phyloP scores from a whole-genome alignment of 2,329 filamentous ascomycete species.

The Volutella citrinella region DNA sequence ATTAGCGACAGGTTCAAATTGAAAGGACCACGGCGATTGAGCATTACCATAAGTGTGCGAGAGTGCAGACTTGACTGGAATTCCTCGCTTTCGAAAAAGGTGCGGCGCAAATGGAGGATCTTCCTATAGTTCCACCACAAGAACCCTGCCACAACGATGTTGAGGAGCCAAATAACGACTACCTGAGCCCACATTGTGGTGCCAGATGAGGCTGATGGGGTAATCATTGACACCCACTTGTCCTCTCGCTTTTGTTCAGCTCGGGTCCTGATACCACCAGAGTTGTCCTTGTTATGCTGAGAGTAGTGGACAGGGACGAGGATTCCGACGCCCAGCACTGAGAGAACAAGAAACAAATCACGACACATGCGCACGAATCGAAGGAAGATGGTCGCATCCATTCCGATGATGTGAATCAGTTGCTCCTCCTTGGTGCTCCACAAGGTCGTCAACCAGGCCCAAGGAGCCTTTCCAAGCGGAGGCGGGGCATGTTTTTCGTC shows the following conservation, averaged over 20 bases:
- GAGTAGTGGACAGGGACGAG: constrained; percentile 77
- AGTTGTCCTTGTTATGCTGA: constrained; percentile 28
- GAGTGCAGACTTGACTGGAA: constrained; percentile 88
- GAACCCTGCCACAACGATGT: constrained; percentile 73
- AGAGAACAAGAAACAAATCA: constrained; percentile 77
- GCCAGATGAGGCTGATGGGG: constrained; percentile 53
- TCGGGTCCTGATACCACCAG: constrained; percentile 15
- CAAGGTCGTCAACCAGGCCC: constrained; percentile 81
- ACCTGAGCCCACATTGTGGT: constrained; percentile 57
- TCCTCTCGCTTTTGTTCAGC: too few species aligned
- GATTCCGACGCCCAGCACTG: constrained; percentile 70
- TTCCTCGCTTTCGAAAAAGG: constrained; percentile 81
- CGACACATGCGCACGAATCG: constrained; percentile 88
- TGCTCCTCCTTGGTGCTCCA: constrained; percentile 74
- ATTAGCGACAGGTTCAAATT: too few species aligned
- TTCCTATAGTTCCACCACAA: constrained; percentile 88
- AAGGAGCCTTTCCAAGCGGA: constrained; percentile 78
- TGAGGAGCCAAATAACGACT: constrained; percentile 61
- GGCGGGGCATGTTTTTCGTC: constrained; percentile 89
- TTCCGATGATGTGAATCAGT: constrained; percentile 76
- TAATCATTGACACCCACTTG: constrained; percentile 57
- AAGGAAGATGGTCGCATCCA: constrained; percentile 90
- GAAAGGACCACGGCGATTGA: too few species aligned
- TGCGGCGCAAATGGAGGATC: constrained; percentile 66
- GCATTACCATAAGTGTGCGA: constrained; percentile 59